Base-by-base conservation (phyloP, 2,329 filamentous ascomycete genomes). In the Ophiostoma pallidulum region DNA sequence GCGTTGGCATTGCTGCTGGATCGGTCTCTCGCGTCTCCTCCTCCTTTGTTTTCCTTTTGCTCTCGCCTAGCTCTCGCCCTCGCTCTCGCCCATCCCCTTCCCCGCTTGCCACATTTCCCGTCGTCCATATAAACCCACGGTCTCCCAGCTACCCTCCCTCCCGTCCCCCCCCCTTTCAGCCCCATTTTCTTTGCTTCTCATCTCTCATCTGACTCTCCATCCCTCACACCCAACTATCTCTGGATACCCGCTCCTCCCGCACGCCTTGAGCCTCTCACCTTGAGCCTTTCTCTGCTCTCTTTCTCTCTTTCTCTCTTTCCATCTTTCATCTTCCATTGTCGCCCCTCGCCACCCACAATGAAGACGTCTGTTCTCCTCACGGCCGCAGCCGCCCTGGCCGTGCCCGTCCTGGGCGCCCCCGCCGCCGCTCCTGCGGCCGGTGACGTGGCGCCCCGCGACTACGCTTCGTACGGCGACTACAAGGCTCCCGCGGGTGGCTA, bases 391-490 rank as follows among this genome's bases (percentile, higher is more conserved):
- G 32, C 45, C n/a, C 28, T 52, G 24, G 44, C 47, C 19, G 24
- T 24, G 14, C 48, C 46, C 16, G 37, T 32, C 20, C 24, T 52
- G 9, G 49, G 41, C 20, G 28, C 39, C 5, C 48, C 48, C 3
- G 42, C 35, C 5, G 5, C 48, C 2, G 49, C 41, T 14, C 28
- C 41, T 12, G 35, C 28, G 5, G 35, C 41, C 9, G 48, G n/a
- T n/a, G 36, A 42, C 10, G 49, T 43, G 1, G 36, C 49, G 3
- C 44, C 39, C n/a, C 44, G 35, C 29, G 38, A 29, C 46, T 52
- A 48, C 18, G 36, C 20, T 40, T 35, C 12, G 16, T 53, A 55
- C 32, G 51, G 49, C 31, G 33, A 42, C 22, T 54, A 53, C 45
- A 42, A 41, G 28, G 13, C 14, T 12, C 32, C 41, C 4, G 28